phyloP scores from a whole-genome alignment of 345 rosid genomes.

The Jatropha curcas region DNA sequence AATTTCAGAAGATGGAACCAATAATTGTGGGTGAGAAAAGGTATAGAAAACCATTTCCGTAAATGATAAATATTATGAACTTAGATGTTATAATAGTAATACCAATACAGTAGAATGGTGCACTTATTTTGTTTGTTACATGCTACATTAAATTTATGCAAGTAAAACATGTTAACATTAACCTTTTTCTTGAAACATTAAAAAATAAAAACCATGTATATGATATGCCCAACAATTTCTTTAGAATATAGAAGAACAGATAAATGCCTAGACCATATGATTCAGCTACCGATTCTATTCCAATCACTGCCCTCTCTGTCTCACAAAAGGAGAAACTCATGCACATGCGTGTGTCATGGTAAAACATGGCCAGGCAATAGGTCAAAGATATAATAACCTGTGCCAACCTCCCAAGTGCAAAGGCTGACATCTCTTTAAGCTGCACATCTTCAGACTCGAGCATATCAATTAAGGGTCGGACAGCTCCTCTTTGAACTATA shows the following conservation, averaged over 20 bases:
- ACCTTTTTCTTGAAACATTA: neutral
- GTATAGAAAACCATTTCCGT: neutral
- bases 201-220: neutral
- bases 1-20: neutral
- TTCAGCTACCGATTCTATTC: neutral
- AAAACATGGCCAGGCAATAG: slow-evolving; percentile 5
- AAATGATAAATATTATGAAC: neutral
- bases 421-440: slow-evolving; percentile 76
- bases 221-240: neutral
- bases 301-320: neutral
- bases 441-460: slow-evolving; percentile 61
- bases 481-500: slow-evolving; percentile 79
- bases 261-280: neutral
- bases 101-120: neutral
- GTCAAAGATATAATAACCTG: slow-evolving; percentile 47
- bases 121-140: neutral
- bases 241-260: neutral
- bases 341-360: neutral
- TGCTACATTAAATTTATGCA: neutral
- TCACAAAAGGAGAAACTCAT: neutral
- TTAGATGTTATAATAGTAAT: neutral
- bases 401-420: slow-evolving; percentile 81
- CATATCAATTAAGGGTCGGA: slow-evolving; percentile 67
- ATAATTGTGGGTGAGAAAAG: neutral
- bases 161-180: neutral